Evolutionary conservation across 176 grass and related monocot genomes (phyloP).

Genomic region (Oryza meyeriana): DNA sequence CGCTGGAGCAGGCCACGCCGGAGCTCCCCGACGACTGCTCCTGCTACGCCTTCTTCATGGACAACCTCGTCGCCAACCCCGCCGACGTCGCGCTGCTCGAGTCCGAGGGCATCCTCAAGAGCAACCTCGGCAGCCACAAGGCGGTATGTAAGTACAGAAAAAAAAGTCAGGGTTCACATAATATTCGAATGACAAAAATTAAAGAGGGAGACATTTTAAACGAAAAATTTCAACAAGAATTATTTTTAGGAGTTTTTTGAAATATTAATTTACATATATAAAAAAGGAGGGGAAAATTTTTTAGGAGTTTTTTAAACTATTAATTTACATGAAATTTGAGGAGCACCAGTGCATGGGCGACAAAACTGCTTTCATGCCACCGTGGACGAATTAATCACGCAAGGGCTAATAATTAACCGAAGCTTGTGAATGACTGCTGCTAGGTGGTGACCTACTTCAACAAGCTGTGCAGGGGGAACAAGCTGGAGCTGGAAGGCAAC

Average conservation of each 20-base stretch:
- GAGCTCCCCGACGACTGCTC: slow-evolving; percentile 16
- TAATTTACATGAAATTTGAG: too few species aligned
- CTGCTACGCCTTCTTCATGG: slow-evolving; percentile 11
- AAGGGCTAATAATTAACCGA: background rate
- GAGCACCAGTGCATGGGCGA: too few species aligned
- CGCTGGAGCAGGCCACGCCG: slow-evolving; percentile 16
- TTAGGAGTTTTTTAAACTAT: too few species aligned
- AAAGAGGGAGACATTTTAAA: too few species aligned
- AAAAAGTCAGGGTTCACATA: background rate
- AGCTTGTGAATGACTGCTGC: background rate
- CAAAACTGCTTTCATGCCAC: too few species aligned
- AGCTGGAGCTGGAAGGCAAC: slow-evolving; percentile 9
- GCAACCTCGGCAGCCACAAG: slow-evolving; percentile 14
- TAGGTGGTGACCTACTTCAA: slow-evolving; percentile 12
- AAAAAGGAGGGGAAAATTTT: too few species aligned
- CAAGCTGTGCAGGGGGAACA: background rate
- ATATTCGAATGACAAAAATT: too few species aligned
- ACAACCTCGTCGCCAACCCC: background rate
- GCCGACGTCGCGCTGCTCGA: slow-evolving; percentile 9
- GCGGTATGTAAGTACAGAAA: background rate
- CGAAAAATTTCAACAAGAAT: too few species aligned
- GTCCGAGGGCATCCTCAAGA: slow-evolving; percentile 9
- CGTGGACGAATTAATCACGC: background rate
- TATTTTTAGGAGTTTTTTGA: too few species aligned
- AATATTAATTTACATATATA: too few species aligned